These are phyloP conservation scores for Arthrobotrys sphaeroides DNA, from an alignment of 2,329 filamentous ascomycete genomes.

Conservation along the genomic window DNA sequence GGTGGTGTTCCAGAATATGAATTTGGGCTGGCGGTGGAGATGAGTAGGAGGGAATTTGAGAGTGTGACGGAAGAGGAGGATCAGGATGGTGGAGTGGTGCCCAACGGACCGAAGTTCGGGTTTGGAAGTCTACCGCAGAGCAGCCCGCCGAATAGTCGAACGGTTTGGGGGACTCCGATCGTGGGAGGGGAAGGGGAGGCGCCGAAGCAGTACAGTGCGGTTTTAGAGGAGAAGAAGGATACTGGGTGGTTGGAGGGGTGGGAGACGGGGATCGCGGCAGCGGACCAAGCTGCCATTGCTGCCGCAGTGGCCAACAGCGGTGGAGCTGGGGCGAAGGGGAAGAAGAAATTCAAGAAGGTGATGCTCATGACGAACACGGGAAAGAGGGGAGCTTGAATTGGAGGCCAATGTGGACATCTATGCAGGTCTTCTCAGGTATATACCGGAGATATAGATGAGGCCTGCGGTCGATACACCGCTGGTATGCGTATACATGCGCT, in stretches of 20 bases:
- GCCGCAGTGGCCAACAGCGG: slow-evolving; percentile 54
- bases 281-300: slow-evolving; percentile 67
- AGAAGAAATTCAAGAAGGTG: slow-evolving; percentile 78
- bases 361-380: slow-evolving; percentile 73
- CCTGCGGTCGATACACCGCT: no score
- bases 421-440: no score
- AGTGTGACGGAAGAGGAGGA: slow-evolving; percentile 62
- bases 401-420: neutral
- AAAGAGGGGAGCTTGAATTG: slow-evolving; percentile 61
- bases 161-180: slow-evolving; percentile 89
- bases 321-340: slow-evolving; percentile 64
- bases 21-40: slow-evolving; percentile 57
- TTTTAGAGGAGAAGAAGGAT: slow-evolving; percentile 51
- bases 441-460: no score
- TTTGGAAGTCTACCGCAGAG: slow-evolving; percentile 80
- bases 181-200: slow-evolving; percentile 69
- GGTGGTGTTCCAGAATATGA: slow-evolving; percentile 19
- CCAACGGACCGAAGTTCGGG: slow-evolving; percentile 63
- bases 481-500: no score
- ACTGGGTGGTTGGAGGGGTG: slow-evolving; percentile 86
- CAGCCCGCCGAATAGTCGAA: slow-evolving; percentile 78
- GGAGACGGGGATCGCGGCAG: slow-evolving; percentile 76
- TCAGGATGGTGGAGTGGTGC: neutral
- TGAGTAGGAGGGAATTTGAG: slow-evolving; percentile 61
- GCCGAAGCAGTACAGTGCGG: neutral